These are phyloP conservation scores for Calonectria ilicicola DNA, from an alignment of 2,329 filamentous ascomycete genomes.

Conservation along the genomic window DNA sequence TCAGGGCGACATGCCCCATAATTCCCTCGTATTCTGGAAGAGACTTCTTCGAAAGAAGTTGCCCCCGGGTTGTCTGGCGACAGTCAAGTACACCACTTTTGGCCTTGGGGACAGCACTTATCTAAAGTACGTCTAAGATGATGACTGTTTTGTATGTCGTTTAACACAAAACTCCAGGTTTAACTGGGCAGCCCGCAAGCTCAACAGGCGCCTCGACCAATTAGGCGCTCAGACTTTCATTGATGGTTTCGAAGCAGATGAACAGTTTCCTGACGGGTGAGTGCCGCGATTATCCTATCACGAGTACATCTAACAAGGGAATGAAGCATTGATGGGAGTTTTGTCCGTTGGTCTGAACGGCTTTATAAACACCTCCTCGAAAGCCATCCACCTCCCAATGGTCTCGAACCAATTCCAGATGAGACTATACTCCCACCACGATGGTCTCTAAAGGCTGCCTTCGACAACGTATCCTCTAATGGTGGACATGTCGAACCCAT, in stretches of 20 bases:
- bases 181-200: constrained; percentile 92
- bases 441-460: constrained; percentile 54
- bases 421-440: constrained; percentile 81
- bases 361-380: constrained; percentile 76
- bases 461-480: background rate
- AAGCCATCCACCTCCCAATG: constrained; percentile 76
- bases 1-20: constrained; percentile 91
- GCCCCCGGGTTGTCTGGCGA: constrained; percentile 74
- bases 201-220: constrained; percentile 85
- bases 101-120: constrained; percentile 96
- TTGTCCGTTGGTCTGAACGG: constrained; percentile 80
- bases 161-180: constrained; percentile 65
- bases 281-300: constrained; percentile 40
- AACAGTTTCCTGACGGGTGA: constrained; percentile 92
- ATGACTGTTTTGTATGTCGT: background rate
- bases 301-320: background rate
- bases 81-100: constrained; percentile 84
- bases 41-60: constrained; percentile 84
- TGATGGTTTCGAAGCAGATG: constrained; percentile 87
- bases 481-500: constrained; percentile 28
- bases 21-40: constrained; percentile 87
- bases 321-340: constrained; percentile 81
- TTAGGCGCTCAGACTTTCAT: constrained; percentile 84
- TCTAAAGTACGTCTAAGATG: constrained; percentile 73
- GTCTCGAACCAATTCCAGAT: constrained; percentile 77